Evolutionary conservation across 2,329 filamentous ascomycete species (phyloP).

Genomic region (Colletotrichum graminicola): DNA sequence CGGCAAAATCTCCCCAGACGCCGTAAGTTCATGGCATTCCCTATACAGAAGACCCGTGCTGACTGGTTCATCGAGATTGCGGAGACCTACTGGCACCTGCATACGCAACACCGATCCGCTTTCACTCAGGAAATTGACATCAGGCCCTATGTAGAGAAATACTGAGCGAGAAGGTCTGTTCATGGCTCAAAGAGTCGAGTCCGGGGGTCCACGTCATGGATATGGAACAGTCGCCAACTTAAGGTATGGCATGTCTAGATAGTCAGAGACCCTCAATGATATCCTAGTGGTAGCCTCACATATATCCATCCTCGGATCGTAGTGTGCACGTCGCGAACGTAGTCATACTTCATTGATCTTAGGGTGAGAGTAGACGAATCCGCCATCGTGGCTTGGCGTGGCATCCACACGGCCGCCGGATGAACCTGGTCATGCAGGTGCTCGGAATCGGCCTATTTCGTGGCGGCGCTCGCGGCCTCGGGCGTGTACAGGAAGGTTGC

Average conservation of each 20-base stretch:
- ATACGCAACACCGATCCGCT: conserved; percentile 81
- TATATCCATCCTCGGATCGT: conserved; percentile 20
- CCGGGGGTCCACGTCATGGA: neutral
- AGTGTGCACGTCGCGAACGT: conserved; percentile 36
- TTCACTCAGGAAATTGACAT: conserved; percentile 88
- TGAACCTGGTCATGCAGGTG: conserved; percentile 41
- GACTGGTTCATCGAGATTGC: conserved; percentile 73
- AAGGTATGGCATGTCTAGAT: conserved; percentile 11
- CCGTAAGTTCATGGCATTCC: conserved; percentile 66
- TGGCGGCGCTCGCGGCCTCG: conserved; percentile 35
- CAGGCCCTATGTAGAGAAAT: conserved; percentile 86
- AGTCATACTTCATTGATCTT: conserved; percentile 44
- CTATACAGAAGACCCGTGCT: conserved; percentile 25
- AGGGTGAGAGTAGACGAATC: conserved; percentile 40
- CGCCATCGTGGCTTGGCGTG: conserved; percentile 37
- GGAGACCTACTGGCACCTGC: conserved; percentile 86
- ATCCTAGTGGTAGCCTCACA: conserved; percentile 32
- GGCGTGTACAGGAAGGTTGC: conserved; percentile 35
- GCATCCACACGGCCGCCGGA: conserved; percentile 35
- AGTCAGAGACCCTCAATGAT: conserved; percentile 20
- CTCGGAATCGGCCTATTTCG: conserved; percentile 43
- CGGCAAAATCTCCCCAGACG: conserved; percentile 79
- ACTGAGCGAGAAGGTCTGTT: conserved; percentile 47
- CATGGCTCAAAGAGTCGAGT: neutral
- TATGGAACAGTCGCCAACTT: conserved; percentile 6